Conservation (phyloP, 176 grass and related monocot genomes). For the Canna indica region DNA sequence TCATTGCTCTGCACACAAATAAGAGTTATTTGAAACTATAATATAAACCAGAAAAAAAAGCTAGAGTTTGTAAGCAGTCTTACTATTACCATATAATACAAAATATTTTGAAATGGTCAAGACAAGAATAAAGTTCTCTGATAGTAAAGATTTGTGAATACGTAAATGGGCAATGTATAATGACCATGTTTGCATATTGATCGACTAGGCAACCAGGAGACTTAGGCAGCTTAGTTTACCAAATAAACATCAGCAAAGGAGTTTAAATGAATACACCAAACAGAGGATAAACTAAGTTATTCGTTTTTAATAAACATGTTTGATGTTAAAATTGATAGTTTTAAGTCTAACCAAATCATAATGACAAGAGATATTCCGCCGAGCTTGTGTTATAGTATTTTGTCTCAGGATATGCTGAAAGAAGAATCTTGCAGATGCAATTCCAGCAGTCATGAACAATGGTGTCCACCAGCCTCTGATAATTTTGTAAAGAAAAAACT, state of each 20-base stretch:
- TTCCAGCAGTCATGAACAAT: conserved; percentile 56
- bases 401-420: conserved; percentile 53
- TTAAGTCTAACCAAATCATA: conserved; percentile 60
- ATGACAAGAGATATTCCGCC: conserved; percentile 72
- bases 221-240: not conserved
- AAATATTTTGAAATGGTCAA: not conserved
- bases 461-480: conserved; percentile 89
- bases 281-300: not conserved
- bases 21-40: not conserved
- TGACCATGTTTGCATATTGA: not conserved
- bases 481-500: not conserved
- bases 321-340: not conserved
- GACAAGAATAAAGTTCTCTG: too few relatives aligned
- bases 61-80: not conserved
- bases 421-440: conserved; percentile 74
- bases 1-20: conserved; percentile 46
- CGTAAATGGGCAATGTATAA: not conserved
- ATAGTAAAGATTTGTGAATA: not conserved
- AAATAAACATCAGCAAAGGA: not conserved
- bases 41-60: not conserved
- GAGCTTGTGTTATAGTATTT: conserved; percentile 74
- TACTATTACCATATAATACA: not conserved
- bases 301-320: not conserved
- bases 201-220: not conserved
- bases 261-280: not conserved